phyloP scores from a whole-genome alignment of 257 asterid species.

The Solanum appendiculatum region DNA sequence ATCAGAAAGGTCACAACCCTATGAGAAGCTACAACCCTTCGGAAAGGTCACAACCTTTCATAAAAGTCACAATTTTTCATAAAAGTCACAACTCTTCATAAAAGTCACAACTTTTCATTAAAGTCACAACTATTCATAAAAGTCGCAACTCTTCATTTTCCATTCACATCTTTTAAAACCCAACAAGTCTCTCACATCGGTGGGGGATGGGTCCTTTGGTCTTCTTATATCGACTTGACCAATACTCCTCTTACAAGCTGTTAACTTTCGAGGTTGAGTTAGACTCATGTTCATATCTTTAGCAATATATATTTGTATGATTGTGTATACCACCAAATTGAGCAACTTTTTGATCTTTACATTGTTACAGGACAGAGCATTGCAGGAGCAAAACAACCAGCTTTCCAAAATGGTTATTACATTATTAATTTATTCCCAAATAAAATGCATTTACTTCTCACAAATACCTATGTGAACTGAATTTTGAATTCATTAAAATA shows the following conservation, averaged over 20 bases:
- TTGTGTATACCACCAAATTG: neutral
- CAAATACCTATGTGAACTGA: neutral
- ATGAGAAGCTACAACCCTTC: too few species aligned
- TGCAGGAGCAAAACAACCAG: constrained; percentile 65
- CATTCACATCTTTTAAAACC: too few species aligned
- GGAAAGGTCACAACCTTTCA: too few species aligned
- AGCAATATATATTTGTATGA: neutral
- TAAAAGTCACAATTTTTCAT: too few species aligned
- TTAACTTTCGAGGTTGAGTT: neutral
- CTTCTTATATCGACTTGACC: too few species aligned
- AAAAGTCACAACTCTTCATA: too few species aligned
- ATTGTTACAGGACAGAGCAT: constrained; percentile 50
- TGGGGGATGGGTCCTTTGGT: too few species aligned
- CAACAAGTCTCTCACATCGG: too few species aligned
- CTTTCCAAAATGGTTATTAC: constrained; percentile 55
- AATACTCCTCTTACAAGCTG: neutral
- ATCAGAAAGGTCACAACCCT: too few species aligned
- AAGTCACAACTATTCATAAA: too few species aligned
- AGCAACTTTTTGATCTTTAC: neutral
- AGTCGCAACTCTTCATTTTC: too few species aligned
- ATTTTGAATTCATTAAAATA: neutral
- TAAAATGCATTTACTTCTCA: neutral
- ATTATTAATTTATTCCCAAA: neutral
- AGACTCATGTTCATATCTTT: neutral
- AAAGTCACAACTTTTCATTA: too few species aligned